Evolutionary conservation across 352 stramenopile genomes (phyloP), one percentile per base, ranked within the genome.

Genomic region (Phytophthora syringae): DNA sequence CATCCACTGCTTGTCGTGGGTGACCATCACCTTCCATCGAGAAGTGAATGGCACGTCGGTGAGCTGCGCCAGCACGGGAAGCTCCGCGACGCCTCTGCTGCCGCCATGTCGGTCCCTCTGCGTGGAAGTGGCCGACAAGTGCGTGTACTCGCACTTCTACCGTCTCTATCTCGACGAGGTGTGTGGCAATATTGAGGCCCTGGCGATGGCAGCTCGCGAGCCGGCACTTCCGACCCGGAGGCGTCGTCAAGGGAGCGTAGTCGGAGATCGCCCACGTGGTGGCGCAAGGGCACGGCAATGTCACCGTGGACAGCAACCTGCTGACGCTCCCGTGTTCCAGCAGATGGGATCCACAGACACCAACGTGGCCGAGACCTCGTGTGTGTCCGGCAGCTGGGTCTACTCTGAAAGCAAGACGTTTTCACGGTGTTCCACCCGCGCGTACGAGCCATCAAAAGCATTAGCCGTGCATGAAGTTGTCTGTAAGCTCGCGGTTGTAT

Each of bases 121-220:
- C 20, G 84, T 93, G 18, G 82, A 93, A 34, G 82, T 93, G 30
- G 82, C 84, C 24, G 84, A 93, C 65, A 86, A 84, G 36, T 93
- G 84, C 22, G 82, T 93, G 21, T 93, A 89, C 59, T 85, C 78
- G 59, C 77, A 88, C 52, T 82, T 90, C 12, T 93, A 90, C 52
- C 71, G 76, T 10, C 52, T 74, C 7, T 91, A 89, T 48, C 54
- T 93, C 13, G 74, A 86, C 22, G 80, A 89, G 16, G 82, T 91
- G 2, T 93, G 84, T 37, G 78, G 74, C n/a, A 86, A 80, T 30
- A 78, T 93, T 3, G 56, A 54, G 1, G 91, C 82, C 39, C 76
- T 89, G 34, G 82, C 89, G 53, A 70, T 77, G n/a, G n/a, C n/a
- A n/a, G n/a, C n/a, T n/a, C n/a, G n/a, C n/a, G n/a, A n/a, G n/a